Evolutionary conservation across 1,284 basidiomycete species (phyloP), one percentile per base, ranked within the genome.

Genomic region (Fomitopsis schrenkii): DNA sequence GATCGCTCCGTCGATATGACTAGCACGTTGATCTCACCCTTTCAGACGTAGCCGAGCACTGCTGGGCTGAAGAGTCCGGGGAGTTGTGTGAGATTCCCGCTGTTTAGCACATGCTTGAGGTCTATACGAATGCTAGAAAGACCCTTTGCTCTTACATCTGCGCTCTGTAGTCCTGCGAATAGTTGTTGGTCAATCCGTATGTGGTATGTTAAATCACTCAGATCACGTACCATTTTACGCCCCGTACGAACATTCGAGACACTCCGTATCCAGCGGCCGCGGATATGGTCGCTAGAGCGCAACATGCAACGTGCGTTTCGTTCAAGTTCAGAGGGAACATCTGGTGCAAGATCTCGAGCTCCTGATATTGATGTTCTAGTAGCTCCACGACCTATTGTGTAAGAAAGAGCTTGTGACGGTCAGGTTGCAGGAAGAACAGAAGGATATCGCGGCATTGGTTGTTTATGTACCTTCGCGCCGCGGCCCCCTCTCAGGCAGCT

Each of bases 321-420:
- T 67, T 70, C 54, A 72, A 58, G 62, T 67, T 69, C 58, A 72
- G 58, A n/a, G 65, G 69, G 42, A 72, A 70, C 71, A 72, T 72
- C 28, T 14, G 36, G 53, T 38, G 19, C 40, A 26, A 17, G 40
- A 19, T 19, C 42, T 19, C n/a, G 22, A 45, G 15, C n/a, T 9
- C 42, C n/a, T 7, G 42, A 33, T 33, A 33, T 9, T 45, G 17
- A 19, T 22, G 42, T n/a, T 22, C 42, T 45, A 22, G 42, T 14
- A 8, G 22, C 22, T 22, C n/a, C 42, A 45, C 17, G 7, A 45
- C 42, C 9, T 14, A 22, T 19, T 9, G 6, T 4, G 42, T 19
- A 45, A 8, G 15, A 50, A 14, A 19, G 12, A 33, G 48, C 17
- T 30, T 15, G 26, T 36, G 38, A 53, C 54, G 54, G 44, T 15